Percentiles rank a stretch among this genome's conserved stretches.
Evolutionary conservation across 2,329 filamentous ascomycete species (phyloP).

Genomic region (Esteya vermicola): DNA sequence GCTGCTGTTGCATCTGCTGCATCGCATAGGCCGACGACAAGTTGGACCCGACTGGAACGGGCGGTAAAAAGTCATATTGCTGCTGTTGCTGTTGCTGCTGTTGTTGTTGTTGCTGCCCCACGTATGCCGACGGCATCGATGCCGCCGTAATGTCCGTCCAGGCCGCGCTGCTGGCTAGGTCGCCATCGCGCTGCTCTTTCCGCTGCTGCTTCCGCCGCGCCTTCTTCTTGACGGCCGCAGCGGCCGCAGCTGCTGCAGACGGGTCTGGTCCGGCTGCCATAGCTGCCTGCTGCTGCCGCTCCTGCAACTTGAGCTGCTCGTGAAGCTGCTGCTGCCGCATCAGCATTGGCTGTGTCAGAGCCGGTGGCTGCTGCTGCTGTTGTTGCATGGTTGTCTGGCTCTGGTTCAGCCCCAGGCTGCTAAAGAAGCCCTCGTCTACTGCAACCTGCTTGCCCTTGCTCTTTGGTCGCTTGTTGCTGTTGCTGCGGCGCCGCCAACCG

Average conservation of each 20-base stretch:
- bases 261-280: too few species aligned
- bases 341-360: too few species aligned
- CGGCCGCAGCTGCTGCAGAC: background rate
- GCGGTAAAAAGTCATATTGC: too few species aligned
- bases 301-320: background rate
- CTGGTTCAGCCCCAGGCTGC: background rate
- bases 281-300: background rate
- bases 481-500: slow-evolving; percentile 33
- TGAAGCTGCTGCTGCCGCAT: background rate
- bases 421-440: background rate
- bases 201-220: background rate
- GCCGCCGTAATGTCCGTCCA: slow-evolving; percentile 31
- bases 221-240: slow-evolving; percentile 1
- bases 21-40: slow-evolving; percentile 10
- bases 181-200: slow-evolving; percentile 8
- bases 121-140: background rate
- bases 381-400: too few species aligned
- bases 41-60: background rate
- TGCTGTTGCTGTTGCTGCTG: background rate
- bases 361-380: too few species aligned
- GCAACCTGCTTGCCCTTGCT: slow-evolving; percentile 21
- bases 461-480: slow-evolving; percentile 24
- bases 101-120: background rate
- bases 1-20: slow-evolving; percentile 8
- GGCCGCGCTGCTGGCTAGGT: slow-evolving; percentile 9